A percentile compares a stretch with the other conserved stretches of the same genome.
Evolutionary conservation across 306 rosid genomes (phyloP).

Genomic region (Quercus ilex): DNA sequence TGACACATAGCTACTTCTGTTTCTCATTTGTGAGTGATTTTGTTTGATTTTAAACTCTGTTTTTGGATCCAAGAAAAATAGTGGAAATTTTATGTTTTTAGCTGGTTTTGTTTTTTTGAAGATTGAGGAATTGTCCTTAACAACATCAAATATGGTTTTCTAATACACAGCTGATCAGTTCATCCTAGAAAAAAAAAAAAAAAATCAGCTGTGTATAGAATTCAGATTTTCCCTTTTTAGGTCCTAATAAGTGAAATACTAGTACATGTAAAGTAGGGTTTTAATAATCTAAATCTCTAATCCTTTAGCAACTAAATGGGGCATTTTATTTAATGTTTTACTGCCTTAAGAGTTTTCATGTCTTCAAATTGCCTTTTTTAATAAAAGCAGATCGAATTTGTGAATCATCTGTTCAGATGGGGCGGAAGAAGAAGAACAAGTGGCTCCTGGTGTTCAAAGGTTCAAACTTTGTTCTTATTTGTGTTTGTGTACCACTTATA

Average conservation of each 20-base stretch:
- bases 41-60: background rate
- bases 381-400: background rate
- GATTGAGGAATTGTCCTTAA: background rate
- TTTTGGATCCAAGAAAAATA: background rate
- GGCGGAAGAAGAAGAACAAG: constrained; percentile 1
- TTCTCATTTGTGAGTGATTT: background rate
- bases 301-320: background rate
- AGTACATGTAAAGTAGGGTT: background rate
- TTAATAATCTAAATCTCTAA: background rate
- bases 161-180: background rate
- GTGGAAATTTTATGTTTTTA: background rate
- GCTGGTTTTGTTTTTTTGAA: background rate
- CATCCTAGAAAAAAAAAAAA: too few species aligned
- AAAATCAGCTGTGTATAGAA: too few species aligned
- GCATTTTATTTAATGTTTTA: background rate
- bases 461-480: background rate
- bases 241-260: background rate
- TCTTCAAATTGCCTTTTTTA: background rate
- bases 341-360: background rate
- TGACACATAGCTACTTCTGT: background rate
- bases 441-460: background rate
- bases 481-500: background rate
- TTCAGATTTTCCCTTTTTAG: background rate
- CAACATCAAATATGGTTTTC: background rate
- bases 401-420: background rate